These are phyloP conservation scores for Sporothrix humicola DNA, from an alignment of 2,329 filamentous ascomycete species.

Conservation along the genomic window DNA sequence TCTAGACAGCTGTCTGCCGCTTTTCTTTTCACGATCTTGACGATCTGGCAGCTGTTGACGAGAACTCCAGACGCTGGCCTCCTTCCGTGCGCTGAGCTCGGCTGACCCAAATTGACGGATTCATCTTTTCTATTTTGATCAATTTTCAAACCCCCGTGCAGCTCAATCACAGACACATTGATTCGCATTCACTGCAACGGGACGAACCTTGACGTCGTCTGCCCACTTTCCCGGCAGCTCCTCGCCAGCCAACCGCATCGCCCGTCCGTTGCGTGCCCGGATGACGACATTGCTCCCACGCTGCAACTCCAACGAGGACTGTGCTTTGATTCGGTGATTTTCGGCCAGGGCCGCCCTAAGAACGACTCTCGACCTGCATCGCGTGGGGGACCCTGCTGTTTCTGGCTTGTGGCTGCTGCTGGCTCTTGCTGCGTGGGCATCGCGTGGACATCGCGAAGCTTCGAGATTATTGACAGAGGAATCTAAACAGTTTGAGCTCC, in stretches of 20 bases:
- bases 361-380: background rate
- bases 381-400: constrained; percentile 29
- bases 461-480: background rate
- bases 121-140: background rate
- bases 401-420: background rate
- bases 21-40: background rate
- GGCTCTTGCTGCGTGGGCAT: background rate
- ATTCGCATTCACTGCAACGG: constrained; percentile 3
- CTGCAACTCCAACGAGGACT: background rate
- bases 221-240: background rate
- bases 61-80: background rate
- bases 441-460: constrained; percentile 13
- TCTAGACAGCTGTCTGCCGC: background rate
- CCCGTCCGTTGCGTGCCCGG: constrained; percentile 37
- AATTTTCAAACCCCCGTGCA: background rate
- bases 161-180: constrained; percentile 15
- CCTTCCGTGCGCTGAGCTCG: background rate
- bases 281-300: constrained; percentile 38
- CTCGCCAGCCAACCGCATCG: constrained; percentile 28
- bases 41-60: background rate
- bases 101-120: constrained; percentile 21
- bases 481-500: background rate
- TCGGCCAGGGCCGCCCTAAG: constrained; percentile 15
- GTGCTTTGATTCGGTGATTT: constrained; percentile 28
- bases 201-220: background rate